Conservation (phyloP, 164 flowering plant genomes). For the Santalum album region DNA sequence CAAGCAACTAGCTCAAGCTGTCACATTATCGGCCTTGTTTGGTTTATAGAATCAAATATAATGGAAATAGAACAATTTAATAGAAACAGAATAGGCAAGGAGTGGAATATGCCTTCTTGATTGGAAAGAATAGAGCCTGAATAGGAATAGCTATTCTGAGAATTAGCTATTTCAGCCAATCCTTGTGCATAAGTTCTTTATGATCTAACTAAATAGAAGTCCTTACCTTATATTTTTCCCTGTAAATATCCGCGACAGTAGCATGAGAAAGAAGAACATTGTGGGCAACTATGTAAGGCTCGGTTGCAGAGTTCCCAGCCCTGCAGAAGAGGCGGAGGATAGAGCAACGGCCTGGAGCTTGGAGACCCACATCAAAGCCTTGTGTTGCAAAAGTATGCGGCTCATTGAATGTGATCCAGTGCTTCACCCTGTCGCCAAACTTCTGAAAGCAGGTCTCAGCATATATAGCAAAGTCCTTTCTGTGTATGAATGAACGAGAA, state of each 20-base stretch:
- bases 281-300: constrained; percentile 86
- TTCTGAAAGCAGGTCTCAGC: constrained; percentile 79
- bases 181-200: no score
- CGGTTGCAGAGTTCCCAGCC: constrained; percentile 80
- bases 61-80: no score
- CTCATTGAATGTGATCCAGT: constrained; percentile 95
- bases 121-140: no score
- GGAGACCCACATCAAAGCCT: constrained; percentile 79
- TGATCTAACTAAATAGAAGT: no score
- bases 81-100: no score
- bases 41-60: no score
- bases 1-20: no score
- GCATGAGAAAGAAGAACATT: constrained; percentile 72
- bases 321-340: constrained; percentile 54
- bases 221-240: constrained; percentile 66
- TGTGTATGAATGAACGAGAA: no score
- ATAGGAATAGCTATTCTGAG: no score
- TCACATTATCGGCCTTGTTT: no score
- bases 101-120: no score
- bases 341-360: constrained; percentile 88
- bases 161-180: no score
- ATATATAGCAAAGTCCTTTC: constrained; percentile 67
- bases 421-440: constrained; percentile 89
- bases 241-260: constrained; percentile 45
- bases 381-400: constrained; percentile 70